Evolutionary conservation across 257 asterid genomes (phyloP), one percentile per base, ranked within the genome.

Genomic region (Prunella vulgaris): DNA sequence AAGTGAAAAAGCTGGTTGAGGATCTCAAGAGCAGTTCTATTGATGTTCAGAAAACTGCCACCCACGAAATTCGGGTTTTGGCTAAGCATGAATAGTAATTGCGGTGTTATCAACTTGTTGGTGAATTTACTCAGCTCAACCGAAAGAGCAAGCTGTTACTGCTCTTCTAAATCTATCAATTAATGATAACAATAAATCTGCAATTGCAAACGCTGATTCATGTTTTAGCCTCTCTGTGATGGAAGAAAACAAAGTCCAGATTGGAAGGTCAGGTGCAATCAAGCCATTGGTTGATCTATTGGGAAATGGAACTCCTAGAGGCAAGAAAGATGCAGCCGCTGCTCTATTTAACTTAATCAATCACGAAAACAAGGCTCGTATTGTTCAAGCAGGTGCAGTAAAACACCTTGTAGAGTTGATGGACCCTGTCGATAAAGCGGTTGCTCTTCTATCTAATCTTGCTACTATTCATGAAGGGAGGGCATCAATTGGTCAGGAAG

Each of bases 351-450:
- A 84, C 88, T 68, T 89, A 52, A 84, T 85, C 73, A 78, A 81
- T 66, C 88, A 81, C 49, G 92, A 87, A 65, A 87, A 89, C 79
- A 86, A 87, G 76, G 81, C 84, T 17, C 95, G 84, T 3, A 84
- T 87, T 61, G 87, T 89, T 61, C 90, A 87, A 77, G 97, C 97
- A 7, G 96, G 97, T 74, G 95, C 97, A 0, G 92, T 91, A 64
- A 88, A 78, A 71, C 75, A 87, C 79, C 96, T 91, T 37, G 89
- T 91, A 20, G 95, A 89, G 67, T 76, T 89, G 84, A 87, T 91
- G 93, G 96, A 91, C 78, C 96, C 97, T 8, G 96, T 91, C 42
- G 97, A 88, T 72, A 88, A 88, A 79, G 95, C 96, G n/a, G 96
- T 89, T 37, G 96, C 94, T 30, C 88, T 89, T 70, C 74, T 87